Percentiles rank a stretch among this genome's conserved stretches.
These are phyloP conservation scores for Podaxis sp. DNA, from an alignment of 768 basidiomycete species.

Conservation along the genomic window DNA sequence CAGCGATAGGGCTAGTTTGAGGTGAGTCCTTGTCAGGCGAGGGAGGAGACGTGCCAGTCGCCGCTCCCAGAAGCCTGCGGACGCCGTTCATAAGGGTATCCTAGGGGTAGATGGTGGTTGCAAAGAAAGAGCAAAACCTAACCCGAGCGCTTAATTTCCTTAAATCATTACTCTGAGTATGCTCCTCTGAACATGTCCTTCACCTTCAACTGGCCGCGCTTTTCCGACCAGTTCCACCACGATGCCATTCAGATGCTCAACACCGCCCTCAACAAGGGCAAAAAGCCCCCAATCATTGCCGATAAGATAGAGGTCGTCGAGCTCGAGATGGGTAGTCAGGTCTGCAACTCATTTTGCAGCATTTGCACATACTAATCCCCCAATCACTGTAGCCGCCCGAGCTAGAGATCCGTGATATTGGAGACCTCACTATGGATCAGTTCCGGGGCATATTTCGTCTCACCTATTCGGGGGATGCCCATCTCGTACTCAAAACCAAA, in stretches of 20 bases:
- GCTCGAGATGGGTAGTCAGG: slow-evolving; percentile 98
- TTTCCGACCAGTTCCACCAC: slow-evolving; percentile 94
- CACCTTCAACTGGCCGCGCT: slow-evolving; percentile 94
- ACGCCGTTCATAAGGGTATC: slow-evolving; percentile 60
- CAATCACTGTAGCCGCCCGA: slow-evolving; percentile 74
- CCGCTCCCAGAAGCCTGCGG: slow-evolving; percentile 55
- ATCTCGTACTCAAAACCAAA: slow-evolving; percentile 84
- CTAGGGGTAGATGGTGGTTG: slow-evolving; percentile 12
- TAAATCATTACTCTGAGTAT: slow-evolving; percentile 5
- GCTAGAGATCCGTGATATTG: slow-evolving; percentile 95
- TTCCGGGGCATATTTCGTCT: slow-evolving; percentile 96
- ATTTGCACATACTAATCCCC: slow-evolving; percentile 2
- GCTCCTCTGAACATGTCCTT: slow-evolving; percentile 58
- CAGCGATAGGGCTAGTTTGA: slow-evolving; percentile 12
- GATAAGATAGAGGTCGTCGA: slow-evolving; percentile 98
- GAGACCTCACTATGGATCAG: slow-evolving; percentile 91
- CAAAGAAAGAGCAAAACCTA: slow-evolving; percentile 17
- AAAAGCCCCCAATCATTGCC: slow-evolving; percentile 95
- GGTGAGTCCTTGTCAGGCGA: slow-evolving; percentile 22
- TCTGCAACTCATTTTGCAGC: slow-evolving; percentile 27
- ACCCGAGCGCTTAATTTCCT: slow-evolving; percentile 11
- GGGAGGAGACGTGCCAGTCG: slow-evolving; percentile 23
- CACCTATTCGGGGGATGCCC: slow-evolving; percentile 92
- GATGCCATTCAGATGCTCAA: slow-evolving; percentile 97
- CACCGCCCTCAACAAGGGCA: slow-evolving; percentile 94